A percentile compares a stretch with the other conserved stretches of the same genome.
Conservation (phyloP, 2,329 filamentous ascomycete species). For the Stromatinia cepivora region DNA sequence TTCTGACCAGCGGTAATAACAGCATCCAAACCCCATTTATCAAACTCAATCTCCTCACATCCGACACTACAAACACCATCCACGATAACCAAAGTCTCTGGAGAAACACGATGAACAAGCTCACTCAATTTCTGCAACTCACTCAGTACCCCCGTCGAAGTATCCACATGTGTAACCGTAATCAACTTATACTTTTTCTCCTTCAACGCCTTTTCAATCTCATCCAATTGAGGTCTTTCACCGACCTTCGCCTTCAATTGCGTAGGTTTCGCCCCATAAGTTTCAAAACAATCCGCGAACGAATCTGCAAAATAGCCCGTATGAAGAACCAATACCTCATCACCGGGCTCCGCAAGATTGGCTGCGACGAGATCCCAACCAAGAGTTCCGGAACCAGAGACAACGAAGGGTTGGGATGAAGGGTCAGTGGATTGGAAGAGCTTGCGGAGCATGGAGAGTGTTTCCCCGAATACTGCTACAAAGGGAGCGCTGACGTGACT, state of each 20-base stretch:
- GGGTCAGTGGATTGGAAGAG: conserved; percentile 89
- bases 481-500: conserved; percentile 90
- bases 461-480: conserved; percentile 87
- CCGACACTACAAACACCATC: conserved; percentile 98
- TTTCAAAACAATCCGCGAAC: conserved; percentile 87
- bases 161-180: conserved; percentile 96
- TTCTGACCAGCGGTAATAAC: conserved; percentile 96
- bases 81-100: conserved; percentile 86
- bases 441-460: conserved; percentile 81
- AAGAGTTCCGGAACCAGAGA: conserved; percentile 91
- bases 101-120: conserved; percentile 81
- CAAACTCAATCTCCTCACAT: conserved; percentile 92
- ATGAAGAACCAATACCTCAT: conserved; percentile 89
- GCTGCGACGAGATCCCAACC: conserved; percentile 97
- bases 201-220: conserved; percentile 85
- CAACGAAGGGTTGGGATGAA: conserved; percentile 83
- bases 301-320: conserved; percentile 97
- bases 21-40: conserved; percentile 89
- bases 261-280: conserved; percentile 87
- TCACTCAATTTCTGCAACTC: conserved; percentile 84
- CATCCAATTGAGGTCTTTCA: conserved; percentile 78
- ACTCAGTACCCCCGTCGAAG: conserved; percentile 91
- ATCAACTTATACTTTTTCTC: conserved; percentile 92
- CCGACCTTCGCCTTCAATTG: conserved; percentile 89
- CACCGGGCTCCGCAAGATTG: conserved; percentile 85